phyloP scores from a whole-genome alignment of 2,329 filamentous ascomycete species.

The Claviceps digitariae region DNA sequence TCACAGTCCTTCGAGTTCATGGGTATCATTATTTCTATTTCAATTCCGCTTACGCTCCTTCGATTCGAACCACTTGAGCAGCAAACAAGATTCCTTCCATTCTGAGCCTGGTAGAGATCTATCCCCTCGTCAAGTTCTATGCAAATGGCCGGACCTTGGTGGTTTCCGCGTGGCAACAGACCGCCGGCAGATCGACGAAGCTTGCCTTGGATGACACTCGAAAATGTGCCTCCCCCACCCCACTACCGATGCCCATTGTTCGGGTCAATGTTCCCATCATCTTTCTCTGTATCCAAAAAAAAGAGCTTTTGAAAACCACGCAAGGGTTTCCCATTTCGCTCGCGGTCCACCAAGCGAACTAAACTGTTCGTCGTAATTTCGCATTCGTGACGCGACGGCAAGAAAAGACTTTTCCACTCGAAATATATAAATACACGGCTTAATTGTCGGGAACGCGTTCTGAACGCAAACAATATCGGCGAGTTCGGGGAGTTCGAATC shows the following conservation, averaged over 20 bases:
- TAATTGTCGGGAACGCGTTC: neutral
- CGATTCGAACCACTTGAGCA: neutral
- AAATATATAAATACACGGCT: neutral
- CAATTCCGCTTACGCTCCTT: neutral
- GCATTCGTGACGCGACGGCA: neutral
- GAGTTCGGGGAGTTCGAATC: neutral
- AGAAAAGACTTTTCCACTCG: neutral
- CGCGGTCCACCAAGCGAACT: neutral
- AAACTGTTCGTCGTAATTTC: neutral
- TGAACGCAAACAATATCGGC: neutral
- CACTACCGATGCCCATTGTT: neutral
- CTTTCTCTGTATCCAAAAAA: neutral
- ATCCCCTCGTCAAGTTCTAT: neutral
- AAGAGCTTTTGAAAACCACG: neutral
- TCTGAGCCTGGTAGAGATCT: neutral
- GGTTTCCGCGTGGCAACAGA: neutral
- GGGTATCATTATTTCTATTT: conserved; percentile 4
- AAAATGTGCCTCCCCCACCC: neutral
- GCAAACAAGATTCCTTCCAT: neutral
- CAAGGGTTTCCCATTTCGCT: neutral
- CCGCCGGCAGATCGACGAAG: neutral
- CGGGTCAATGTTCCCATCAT: neutral
- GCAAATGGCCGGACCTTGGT: too few species aligned
- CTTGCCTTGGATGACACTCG: neutral
- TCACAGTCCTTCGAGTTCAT: neutral